These are phyloP conservation scores for Russula sp. DNA, from an alignment of 768 basidiomycete genomes.

Conservation along the genomic window DNA sequence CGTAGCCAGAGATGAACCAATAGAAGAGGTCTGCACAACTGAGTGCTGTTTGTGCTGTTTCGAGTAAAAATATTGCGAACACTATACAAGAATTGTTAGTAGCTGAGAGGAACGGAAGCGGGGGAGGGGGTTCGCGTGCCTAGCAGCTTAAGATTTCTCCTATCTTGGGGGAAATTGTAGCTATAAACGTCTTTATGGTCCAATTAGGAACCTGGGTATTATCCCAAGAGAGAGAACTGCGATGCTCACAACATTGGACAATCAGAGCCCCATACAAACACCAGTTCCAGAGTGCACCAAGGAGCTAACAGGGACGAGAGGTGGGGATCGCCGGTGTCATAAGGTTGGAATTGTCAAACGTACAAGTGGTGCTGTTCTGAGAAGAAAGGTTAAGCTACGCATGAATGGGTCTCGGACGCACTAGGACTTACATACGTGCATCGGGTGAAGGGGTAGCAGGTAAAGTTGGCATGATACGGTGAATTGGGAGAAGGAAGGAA, in stretches of 20 bases:
- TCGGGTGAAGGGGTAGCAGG: background rate
- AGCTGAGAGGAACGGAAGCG: background rate
- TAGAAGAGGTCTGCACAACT: constrained; percentile 25
- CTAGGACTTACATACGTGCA: background rate
- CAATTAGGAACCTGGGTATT: background rate
- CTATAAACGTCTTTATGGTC: constrained; percentile 8
- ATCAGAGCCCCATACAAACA: constrained; percentile 25
- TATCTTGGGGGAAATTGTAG: constrained; percentile 4
- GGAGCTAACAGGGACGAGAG: background rate
- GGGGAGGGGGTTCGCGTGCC: background rate
- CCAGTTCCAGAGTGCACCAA: constrained; percentile 23
- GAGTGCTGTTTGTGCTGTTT: constrained; percentile 25
- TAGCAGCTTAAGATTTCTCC: background rate
- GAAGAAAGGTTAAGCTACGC: background rate
- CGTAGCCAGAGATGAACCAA: constrained; percentile 27
- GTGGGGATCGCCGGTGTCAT: background rate
- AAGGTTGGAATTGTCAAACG: background rate
- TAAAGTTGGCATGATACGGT: background rate
- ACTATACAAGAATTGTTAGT: constrained; percentile 18
- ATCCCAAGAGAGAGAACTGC: no score
- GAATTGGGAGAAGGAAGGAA: background rate
- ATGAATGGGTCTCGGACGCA: background rate
- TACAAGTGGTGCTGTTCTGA: background rate
- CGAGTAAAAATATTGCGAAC: constrained; percentile 23
- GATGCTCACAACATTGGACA: constrained; percentile 26